phyloP scores from a whole-genome alignment of 2,329 filamentous ascomycete species.

The Apiospora koreana region DNA sequence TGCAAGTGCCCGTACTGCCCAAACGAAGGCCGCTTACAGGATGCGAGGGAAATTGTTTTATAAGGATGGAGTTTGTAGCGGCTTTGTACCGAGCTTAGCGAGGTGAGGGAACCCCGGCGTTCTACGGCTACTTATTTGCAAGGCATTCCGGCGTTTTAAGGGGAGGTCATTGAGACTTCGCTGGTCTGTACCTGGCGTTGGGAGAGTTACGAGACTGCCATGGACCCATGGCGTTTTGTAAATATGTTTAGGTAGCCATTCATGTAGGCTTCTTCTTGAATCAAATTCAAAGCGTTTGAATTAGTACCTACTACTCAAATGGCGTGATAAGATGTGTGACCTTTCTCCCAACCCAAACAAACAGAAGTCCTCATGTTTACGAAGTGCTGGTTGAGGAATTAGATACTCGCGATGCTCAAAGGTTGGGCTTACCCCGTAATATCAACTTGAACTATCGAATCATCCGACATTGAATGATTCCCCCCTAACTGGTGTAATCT shows the following conservation, averaged over 20 bases:
- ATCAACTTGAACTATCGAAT: too few relatives aligned
- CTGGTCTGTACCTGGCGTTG: not conserved
- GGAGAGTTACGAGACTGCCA: not conserved
- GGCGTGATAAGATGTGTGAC: not conserved
- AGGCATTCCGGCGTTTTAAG: not conserved
- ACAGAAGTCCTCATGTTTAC: not conserved
- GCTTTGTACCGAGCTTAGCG: not conserved
- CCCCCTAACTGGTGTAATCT: too few relatives aligned
- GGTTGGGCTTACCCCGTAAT: too few relatives aligned
- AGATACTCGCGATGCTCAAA: too few relatives aligned
- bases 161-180: not conserved
- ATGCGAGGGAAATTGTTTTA: slow-evolving; percentile 73
- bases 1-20: slow-evolving; percentile 99
- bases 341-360: not conserved
- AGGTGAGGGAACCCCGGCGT: not conserved
- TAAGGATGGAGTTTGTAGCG: slow-evolving; percentile 34
- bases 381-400: too few relatives aligned
- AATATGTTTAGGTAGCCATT: not conserved
- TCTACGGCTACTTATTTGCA: not conserved
- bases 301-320: not conserved
- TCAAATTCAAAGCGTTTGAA: not conserved
- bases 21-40: slow-evolving; percentile 73
- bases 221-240: not conserved
- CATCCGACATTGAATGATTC: too few relatives aligned
- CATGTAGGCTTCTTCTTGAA: not conserved